A percentile compares a stretch with the other conserved stretches of the same genome.
These are phyloP conservation scores for Orobanche coerulescens DNA, from an alignment of 257 asterid genomes.

Conservation along the genomic window DNA sequence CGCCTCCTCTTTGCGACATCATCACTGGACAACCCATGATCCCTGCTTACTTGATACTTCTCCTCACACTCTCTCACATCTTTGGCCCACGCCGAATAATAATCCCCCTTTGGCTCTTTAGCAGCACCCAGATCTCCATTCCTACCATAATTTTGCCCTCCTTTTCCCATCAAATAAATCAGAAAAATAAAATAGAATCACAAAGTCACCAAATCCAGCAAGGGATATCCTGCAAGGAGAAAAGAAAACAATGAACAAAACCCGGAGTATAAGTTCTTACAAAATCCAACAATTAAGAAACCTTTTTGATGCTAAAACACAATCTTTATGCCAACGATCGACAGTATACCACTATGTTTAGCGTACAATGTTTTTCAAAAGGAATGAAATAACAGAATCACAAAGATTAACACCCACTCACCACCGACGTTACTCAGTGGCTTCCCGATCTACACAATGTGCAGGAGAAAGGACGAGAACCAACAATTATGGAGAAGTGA, in stretches of 20 bases:
- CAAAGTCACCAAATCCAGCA: constrained; percentile 27
- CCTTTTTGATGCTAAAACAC: too few species aligned
- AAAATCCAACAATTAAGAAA: too few species aligned
- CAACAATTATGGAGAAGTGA: too few species aligned
- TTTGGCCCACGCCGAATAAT: constrained; percentile 61
- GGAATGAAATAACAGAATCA: not conserved
- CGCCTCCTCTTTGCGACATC: constrained; percentile 65
- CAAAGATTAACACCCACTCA: constrained; percentile 19
- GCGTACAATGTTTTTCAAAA: too few species aligned
- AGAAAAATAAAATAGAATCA: not conserved
- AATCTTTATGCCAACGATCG: too few species aligned
- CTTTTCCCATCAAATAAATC: constrained; percentile 69
- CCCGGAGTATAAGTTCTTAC: not conserved
- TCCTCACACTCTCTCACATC: constrained; percentile 80
- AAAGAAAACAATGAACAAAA: not conserved
- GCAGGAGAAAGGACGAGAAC: too few species aligned
- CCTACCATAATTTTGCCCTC: constrained; percentile 56
- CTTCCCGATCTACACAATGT: too few species aligned
- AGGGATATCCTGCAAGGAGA: constrained; percentile 12
- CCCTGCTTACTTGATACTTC: constrained; percentile 47
- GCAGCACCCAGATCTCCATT: too few species aligned
- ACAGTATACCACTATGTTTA: too few species aligned
- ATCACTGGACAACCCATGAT: constrained; percentile 47
- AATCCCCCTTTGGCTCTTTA: constrained; percentile 31
- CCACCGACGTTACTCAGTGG: constrained; percentile 17